A percentile compares a stretch with the other conserved stretches of the same genome.
Conservation (phyloP, 2,329 filamentous ascomycete genomes). For the Sporothrix brasiliensis region DNA sequence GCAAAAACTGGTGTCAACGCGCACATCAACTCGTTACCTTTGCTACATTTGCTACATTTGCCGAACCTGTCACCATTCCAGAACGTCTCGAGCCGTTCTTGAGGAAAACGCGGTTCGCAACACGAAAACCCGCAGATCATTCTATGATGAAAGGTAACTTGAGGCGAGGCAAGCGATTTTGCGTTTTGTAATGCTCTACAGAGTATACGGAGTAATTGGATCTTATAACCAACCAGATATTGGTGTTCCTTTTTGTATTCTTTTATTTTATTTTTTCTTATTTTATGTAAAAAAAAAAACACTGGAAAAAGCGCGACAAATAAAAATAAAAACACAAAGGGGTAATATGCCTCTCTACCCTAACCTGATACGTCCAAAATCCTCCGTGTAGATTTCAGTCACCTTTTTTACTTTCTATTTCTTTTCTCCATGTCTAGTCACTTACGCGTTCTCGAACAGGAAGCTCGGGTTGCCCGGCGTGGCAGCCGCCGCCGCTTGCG, state of each 20-base stretch:
- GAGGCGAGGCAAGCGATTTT: not conserved
- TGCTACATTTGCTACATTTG: not conserved
- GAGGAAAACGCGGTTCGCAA: slow-evolving; percentile 16
- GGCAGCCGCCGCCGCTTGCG: slow-evolving; percentile 68
- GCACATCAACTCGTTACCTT: not conserved
- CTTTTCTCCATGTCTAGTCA: not conserved
- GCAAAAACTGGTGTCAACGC: not conserved
- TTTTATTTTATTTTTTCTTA: not conserved
- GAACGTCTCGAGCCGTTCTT: not conserved
- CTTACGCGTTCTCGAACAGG: slow-evolving; percentile 37
- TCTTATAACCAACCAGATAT: not conserved
- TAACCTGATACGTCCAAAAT: not conserved
- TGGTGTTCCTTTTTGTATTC: not conserved
- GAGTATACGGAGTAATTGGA: too few species aligned
- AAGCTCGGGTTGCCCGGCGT: slow-evolving; percentile 64
- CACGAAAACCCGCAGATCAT: slow-evolving; percentile 19
- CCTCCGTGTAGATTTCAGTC: not conserved
- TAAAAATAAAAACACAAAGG: not conserved
- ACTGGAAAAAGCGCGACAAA: not conserved
- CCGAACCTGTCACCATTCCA: not conserved
- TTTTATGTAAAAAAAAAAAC: too few species aligned
- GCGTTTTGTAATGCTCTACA: not conserved
- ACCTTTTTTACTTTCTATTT: not conserved
- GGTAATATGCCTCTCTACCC: slow-evolving; percentile 19
- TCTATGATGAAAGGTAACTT: not conserved